Conservation (phyloP, 2,329 filamentous ascomycete genomes). For the Venturia pyrina region DNA sequence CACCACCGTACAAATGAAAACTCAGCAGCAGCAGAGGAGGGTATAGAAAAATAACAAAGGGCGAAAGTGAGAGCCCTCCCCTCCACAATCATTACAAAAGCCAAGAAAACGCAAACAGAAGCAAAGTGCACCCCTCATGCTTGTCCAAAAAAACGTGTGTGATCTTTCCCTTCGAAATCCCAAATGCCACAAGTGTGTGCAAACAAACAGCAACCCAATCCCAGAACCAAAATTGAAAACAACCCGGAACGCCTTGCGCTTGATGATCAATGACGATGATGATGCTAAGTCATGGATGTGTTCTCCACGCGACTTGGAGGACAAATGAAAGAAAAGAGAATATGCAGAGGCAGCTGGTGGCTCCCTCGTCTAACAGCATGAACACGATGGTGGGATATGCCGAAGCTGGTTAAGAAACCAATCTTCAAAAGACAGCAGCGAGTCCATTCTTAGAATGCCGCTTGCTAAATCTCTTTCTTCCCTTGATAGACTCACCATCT, state of each 20-base stretch:
- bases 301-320: not conserved
- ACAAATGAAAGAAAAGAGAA: slow-evolving; percentile 4
- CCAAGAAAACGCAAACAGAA: not conserved
- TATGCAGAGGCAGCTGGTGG: not conserved
- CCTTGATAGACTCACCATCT: slow-evolving; percentile 46
- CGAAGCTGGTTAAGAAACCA: not conserved
- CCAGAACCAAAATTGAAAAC: not conserved
- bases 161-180: not conserved
- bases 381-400: not conserved
- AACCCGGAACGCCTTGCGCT: slow-evolving; percentile 5
- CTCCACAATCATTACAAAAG: not conserved
- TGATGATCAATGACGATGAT: slow-evolving; percentile 4
- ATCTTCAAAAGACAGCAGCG: slow-evolving; percentile 11
- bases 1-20: not conserved
- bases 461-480: slow-evolving; percentile 69
- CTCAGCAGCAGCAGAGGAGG: not conserved
- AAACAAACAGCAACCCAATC: not conserved
- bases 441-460: slow-evolving; percentile 70
- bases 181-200: not conserved
- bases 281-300: slow-evolving; percentile 5
- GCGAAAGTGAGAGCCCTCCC: slow-evolving; percentile 4
- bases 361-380: not conserved
- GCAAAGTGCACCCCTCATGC: not conserved
- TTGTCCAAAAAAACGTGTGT: not conserved
- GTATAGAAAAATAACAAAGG: not conserved